Evolutionary conservation across 257 asterid genomes (phyloP), one percentile per base, ranked within the genome.

Genomic region (Ilex aquifolium): DNA sequence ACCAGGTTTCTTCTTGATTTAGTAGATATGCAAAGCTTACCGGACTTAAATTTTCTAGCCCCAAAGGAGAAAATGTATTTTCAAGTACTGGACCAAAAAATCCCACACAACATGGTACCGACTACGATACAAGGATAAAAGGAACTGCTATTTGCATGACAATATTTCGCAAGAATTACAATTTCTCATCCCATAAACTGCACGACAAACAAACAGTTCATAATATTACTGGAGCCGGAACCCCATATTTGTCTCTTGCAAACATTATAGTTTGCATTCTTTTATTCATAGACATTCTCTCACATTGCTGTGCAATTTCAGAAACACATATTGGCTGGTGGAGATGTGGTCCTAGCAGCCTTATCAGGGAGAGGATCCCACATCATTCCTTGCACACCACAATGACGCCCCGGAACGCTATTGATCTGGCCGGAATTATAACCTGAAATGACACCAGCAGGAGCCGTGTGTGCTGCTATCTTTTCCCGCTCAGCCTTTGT

Each of bases 291-390:
- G 10, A 10, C 48, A 46, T 46, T 4, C 13, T 4, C 52, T 46
- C n/a, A 14, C 52, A 10, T 14, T 46, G 52, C n/a, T 46, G 1
- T 46, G 52, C 52, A 11, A 17, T 40, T 57, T 86, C 84, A 85
- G 72, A 69, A 85, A 72, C 93, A 85, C 57, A 85, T 64, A 65
- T 76, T 57, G 57, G 84, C 76, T 13, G 85, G 79, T 21, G 90
- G 55, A 65, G 86, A 57, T 12, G 80, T 40, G 1, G 73, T 39
- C 68, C 75, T 78, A 21, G 56, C 66, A 32, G 74, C 64, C 68
- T 68, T 72, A 29, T 64, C 69, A 3, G 76, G 57, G 32, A 75
- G 73, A 10, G 81, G 74, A 51, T 74, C 86, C 81, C 80, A 75
- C 4, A 40, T 52, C 32, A 73, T 60, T 32, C 66, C 82, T 69